Conservation (phyloP, 208 protist species). For the Vickermania spadyakhi region DNA sequence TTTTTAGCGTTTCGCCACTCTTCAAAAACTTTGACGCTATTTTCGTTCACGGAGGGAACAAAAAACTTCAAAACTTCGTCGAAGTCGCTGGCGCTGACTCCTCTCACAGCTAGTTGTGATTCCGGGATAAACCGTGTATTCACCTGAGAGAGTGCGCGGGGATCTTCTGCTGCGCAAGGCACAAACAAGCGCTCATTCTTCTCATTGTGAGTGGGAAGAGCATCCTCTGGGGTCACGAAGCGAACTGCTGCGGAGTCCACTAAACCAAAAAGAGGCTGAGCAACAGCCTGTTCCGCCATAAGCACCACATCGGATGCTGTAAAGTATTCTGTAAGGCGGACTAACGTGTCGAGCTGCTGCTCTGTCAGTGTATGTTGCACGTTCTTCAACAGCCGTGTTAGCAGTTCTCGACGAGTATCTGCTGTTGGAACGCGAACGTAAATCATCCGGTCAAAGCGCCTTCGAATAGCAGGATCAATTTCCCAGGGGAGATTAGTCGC, state of each 20-base stretch:
- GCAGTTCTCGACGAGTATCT: slow-evolving; percentile 18
- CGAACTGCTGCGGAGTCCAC: slow-evolving; percentile 62
- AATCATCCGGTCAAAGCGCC: slow-evolving; percentile 84
- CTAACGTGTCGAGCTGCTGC: slow-evolving; percentile 29
- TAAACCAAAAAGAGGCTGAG: slow-evolving; percentile 86
- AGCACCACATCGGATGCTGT: slow-evolving; percentile 91
- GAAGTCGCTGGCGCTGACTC: slow-evolving; percentile 30
- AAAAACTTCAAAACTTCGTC: slow-evolving; percentile 21
- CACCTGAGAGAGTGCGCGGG: slow-evolving; percentile 11
- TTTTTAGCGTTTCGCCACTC: slow-evolving; percentile 41
- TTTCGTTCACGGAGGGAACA: slow-evolving; percentile 31
- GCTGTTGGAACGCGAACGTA: slow-evolving; percentile 71
- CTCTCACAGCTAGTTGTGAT: slow-evolving; percentile 17
- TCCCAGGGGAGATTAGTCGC: slow-evolving; percentile 92
- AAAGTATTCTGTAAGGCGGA: slow-evolving; percentile 52
- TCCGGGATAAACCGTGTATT: slow-evolving; percentile 3
- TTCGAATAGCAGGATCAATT: slow-evolving; percentile 77
- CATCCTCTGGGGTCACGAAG: slow-evolving; percentile 5
- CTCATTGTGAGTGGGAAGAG: neutral
- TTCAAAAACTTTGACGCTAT: slow-evolving; percentile 33
- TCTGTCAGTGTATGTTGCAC: slow-evolving; percentile 27
- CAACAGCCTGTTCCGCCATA: slow-evolving; percentile 87
- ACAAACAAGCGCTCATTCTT: slow-evolving; percentile 9
- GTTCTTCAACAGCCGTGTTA: slow-evolving; percentile 19
- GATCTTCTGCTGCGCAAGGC: slow-evolving; percentile 17